Evolutionary conservation across 1,284 basidiomycete species (phyloP), one percentile per base, ranked within the genome.

Genomic region (Malassezia brasiliensis): DNA sequence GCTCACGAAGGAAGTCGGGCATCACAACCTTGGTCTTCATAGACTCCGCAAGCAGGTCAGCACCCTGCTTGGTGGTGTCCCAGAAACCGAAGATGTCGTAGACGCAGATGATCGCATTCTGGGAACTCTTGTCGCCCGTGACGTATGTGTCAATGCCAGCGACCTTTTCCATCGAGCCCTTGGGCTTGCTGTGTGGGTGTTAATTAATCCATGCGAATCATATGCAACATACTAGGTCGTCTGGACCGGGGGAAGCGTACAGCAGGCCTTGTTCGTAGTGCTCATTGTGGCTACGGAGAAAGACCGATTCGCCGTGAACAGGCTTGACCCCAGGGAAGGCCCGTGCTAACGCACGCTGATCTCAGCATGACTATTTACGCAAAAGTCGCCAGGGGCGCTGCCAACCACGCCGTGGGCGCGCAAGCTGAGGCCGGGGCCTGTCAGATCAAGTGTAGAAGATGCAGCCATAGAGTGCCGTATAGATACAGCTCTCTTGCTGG

Each of bases 81-180:
- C 65, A 66, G 65, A 65, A 83, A 78, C 82, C 83, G 62, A 85
- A 84, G 64, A 84, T 83, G 67, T 85, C 83, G 63, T 78, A 84
- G 42, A 83, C 79, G 56, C 79, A 80, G 47, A 84, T 75, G 39
- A 84, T 76, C 9, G 81, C 81, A 50, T 78, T 78, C 42, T 79
- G 75, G 48, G 78, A 77, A 19, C 72, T 75, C 58, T 77, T 76
- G 9, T 80, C 79, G 1, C 65, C 63, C 20, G 60, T 55, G 46
- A 56, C 59, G 58, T 68, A 69, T 40, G 59, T 25, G 30, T 67
- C 61, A n/a, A 71, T 56, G 19, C 62, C 63, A 25, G 57, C 60
- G 39, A 65, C 38, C 46, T 62, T 57, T 49, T 61, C 61, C 54
- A 68, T 78, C 7, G 91, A 53, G 32, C 79, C 79, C 70, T 78